phyloP scores from a whole-genome alignment of 2,329 filamentous ascomycete species.

The Cladosporium oxysporum region DNA sequence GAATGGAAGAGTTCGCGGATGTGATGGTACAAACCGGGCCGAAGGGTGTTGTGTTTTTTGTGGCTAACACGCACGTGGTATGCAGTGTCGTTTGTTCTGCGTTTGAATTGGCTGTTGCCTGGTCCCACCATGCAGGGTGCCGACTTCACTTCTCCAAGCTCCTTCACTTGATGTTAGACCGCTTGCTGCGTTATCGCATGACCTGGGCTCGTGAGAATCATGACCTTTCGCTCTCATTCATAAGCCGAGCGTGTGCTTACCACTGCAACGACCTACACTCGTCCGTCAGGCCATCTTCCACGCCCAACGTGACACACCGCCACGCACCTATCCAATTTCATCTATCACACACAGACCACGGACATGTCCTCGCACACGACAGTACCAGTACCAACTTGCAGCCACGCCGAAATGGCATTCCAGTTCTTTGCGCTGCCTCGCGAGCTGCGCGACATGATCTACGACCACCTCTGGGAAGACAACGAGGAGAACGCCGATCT shows the following conservation, averaged over 20 bases:
- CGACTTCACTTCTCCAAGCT: not conserved
- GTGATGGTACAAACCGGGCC: not conserved
- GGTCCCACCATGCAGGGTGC: not conserved
- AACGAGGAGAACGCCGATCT: not conserved
- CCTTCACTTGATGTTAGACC: not conserved
- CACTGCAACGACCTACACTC: not conserved
- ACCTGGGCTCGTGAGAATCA: not conserved
- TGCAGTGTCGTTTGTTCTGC: not conserved
- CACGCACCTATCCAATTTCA: not conserved
- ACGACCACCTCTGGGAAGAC: constrained; percentile 2
- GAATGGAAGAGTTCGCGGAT: too few relatives aligned
- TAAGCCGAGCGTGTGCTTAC: not conserved
- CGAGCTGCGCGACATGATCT: constrained; percentile 25
- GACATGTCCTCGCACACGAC: not conserved
- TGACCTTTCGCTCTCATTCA: not conserved
- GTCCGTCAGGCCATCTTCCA: not conserved
- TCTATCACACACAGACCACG: not conserved
- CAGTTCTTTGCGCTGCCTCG: constrained; percentile 19
- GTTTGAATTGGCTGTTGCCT: not conserved
- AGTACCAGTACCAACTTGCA: not conserved
- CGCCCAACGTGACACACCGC: not conserved
- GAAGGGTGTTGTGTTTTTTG: not conserved
- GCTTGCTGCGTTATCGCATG: not conserved
- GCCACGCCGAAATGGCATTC: not conserved
- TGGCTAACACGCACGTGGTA: not conserved